Base-by-base conservation (phyloP, 2,329 filamentous ascomycete species). In the Aulographum hederae region DNA sequence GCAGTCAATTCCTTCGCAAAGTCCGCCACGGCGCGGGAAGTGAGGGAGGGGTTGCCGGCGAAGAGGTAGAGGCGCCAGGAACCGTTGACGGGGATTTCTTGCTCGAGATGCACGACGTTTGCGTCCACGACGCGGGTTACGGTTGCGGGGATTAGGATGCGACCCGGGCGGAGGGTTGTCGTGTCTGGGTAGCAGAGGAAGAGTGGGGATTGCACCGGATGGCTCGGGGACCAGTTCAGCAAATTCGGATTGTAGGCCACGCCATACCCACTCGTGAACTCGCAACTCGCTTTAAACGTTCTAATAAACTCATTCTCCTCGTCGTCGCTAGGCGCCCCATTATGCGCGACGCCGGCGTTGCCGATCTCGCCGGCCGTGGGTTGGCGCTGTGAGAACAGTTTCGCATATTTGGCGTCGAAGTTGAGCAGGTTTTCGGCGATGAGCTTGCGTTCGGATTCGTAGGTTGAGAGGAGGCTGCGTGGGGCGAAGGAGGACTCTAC, bases 261-360 rank as follows among this genome's bases (percentile, higher is more conserved):
- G 37, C 85, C 85, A 50, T 92, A 93, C 35, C 85, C 85, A 40
- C 78, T 84, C 8, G 84, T 93, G 53, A 93, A 92, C 46, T 89
- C 82, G 60, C 84, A 93, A 18, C 73, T 73, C 35, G 80, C 79
- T 52, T 93, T 93, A 64, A 93, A 93, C 0, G 76, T 82, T 57
- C 77, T 77, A 48, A 92, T 71, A 49, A 94, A 93, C 8, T 78
- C 72, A 46, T 85, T 85, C 36, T 80, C 73, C 29, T 71, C 61
- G 10, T 10, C 10, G 25, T 39, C 40, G 4, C 45, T 41, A 12
- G 47, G 42, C 12, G 46, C 41, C 3, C 49, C 46, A 4, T 37
- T 40, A 2, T 35, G 32, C 3, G 46, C 43, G n/a, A 32, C 30
- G 35, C 55, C 48, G 32, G 53, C 48, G 3, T 70, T 71, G 30